Percentiles rank a stretch among this genome's conserved stretches.
phyloP scores from a whole-genome alignment of 306 rosid species.

The Mimosa pudica region DNA sequence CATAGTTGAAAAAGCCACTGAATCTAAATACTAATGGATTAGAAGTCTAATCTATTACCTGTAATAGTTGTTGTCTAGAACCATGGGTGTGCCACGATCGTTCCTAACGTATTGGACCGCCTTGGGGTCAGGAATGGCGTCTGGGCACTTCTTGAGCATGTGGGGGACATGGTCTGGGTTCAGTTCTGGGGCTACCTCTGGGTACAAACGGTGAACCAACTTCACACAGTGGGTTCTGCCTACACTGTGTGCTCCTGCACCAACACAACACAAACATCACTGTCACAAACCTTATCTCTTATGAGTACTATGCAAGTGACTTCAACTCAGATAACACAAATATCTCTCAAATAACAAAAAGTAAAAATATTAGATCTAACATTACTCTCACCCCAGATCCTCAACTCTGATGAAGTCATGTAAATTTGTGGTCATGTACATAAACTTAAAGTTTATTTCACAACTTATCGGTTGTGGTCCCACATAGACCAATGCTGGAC shows the following conservation, averaged over 20 bases:
- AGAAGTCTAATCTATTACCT: constrained; percentile 26
- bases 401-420: neutral
- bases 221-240: constrained; percentile 97
- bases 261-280: constrained; percentile 15
- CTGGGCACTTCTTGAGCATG: constrained; percentile 97
- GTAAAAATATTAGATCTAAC: neutral
- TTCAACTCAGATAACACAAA: neutral
- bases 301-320: neutral
- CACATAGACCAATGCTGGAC: neutral
- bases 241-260: constrained; percentile 90
- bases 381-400: constrained; percentile 2
- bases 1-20: no score
- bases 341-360: neutral
- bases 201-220: constrained; percentile 94
- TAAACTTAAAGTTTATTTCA: no score
- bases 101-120: constrained; percentile 96
- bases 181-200: constrained; percentile 78
- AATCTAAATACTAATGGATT: no score
- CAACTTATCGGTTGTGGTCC: no score
- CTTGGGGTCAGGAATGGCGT: constrained; percentile 85
- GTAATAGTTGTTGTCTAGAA: constrained; percentile 92
- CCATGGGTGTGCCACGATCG: constrained; percentile 96
- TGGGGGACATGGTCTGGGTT: constrained; percentile 83
- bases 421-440: neutral
- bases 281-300: neutral